phyloP scores from a whole-genome alignment of 2,329 filamentous ascomycete species.

The Epichloe hybrida region DNA sequence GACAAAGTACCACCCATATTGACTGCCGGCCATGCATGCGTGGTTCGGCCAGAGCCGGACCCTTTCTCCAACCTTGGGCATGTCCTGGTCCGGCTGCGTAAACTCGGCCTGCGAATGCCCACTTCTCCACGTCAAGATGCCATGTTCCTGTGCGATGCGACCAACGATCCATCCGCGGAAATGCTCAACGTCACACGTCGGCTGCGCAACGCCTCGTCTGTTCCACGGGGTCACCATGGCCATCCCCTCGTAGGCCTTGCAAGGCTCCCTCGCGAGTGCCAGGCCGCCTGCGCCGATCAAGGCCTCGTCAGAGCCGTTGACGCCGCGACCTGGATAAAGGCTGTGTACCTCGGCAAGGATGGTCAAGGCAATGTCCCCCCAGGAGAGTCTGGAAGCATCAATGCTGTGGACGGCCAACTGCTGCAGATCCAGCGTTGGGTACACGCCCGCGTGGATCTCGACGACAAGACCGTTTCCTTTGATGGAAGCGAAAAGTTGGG shows the following conservation, averaged over 20 bases:
- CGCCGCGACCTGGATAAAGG: constrained; percentile 47
- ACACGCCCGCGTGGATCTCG: constrained; percentile 66
- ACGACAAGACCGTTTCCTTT: constrained; percentile 31
- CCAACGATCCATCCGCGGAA: constrained; percentile 53
- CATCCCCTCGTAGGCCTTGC: constrained; percentile 58
- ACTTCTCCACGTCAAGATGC: constrained; percentile 46
- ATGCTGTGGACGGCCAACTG: constrained; percentile 60
- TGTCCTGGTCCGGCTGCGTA: constrained; percentile 9
- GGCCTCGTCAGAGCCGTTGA: constrained; percentile 39
- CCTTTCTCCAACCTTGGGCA: constrained; percentile 47
- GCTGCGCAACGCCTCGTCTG: constrained; percentile 16
- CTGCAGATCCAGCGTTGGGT: constrained; percentile 64
- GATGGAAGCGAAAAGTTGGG: constrained; percentile 13
- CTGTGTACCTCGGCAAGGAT: constrained; percentile 61
- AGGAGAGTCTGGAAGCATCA: constrained; percentile 27
- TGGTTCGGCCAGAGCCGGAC: constrained; percentile 69
- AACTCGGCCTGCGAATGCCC: constrained; percentile 17
- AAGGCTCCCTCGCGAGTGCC: constrained; percentile 61
- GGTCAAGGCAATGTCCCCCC: constrained; percentile 47
- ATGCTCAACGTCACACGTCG: constrained; percentile 18
- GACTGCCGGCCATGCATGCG: constrained; percentile 61
- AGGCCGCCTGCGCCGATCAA: constrained; percentile 56
- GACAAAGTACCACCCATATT: constrained; percentile 60
- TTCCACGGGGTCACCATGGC: constrained; percentile 52
- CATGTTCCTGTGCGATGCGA: constrained; percentile 66